Conservation (phyloP, 768 basidiomycete genomes). For the Auricularia heimuer region DNA sequence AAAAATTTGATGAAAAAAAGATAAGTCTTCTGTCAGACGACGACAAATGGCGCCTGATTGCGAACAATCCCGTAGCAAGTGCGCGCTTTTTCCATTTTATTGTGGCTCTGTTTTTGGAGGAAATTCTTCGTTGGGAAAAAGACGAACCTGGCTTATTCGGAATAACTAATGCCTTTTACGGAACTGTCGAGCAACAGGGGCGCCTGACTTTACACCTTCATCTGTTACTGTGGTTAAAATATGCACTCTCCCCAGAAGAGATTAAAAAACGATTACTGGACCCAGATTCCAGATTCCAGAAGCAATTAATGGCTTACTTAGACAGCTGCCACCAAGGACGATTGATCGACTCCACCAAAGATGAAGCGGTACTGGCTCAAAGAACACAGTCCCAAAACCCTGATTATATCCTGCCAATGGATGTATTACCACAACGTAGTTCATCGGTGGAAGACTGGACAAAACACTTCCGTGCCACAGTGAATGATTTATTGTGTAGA, state of each 20-base stretch:
- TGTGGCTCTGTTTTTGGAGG: not conserved
- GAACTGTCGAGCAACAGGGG: conserved; percentile 33
- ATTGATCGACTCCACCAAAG: conserved; percentile 17
- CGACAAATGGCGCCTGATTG: not conserved
- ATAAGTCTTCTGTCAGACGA: conserved; percentile 2
- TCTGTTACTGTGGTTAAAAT: conserved; percentile 26
- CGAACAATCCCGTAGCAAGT: conserved; percentile 4
- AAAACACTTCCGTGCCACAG: conserved; percentile 9
- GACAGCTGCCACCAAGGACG: conserved; percentile 24
- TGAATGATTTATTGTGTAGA: conserved; percentile 21
- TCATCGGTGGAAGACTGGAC: not conserved
- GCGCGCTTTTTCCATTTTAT: conserved; percentile 4
- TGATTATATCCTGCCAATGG: too few relatives aligned
- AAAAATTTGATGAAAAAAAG: conserved; percentile 13
- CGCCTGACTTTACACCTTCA: conserved; percentile 30
- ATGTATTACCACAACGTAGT: too few relatives aligned
- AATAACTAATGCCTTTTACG: conserved; percentile 24
- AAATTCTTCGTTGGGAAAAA: not conserved
- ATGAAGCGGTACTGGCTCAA: conserved; percentile 10
- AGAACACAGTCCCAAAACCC: not conserved
- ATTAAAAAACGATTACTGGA: conserved; percentile 28
- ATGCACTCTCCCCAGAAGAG: not conserved
- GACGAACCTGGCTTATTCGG: conserved; percentile 22
- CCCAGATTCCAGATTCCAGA: conserved; percentile 31
- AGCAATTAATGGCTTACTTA: conserved; percentile 25